Evolutionary conservation across 106 monocot species (phyloP).

Genomic region (Allium fistulosum): DNA sequence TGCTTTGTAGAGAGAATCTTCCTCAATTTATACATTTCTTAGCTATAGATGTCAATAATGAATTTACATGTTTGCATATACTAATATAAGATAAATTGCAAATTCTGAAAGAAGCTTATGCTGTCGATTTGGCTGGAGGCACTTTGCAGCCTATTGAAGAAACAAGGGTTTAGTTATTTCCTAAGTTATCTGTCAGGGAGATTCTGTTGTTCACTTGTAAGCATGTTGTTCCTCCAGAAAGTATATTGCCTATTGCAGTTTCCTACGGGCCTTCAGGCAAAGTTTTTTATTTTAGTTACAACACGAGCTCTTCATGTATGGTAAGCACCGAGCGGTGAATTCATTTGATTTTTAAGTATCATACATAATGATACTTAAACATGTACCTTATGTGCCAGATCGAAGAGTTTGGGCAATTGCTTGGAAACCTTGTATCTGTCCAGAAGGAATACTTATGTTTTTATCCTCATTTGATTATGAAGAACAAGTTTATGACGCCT

Average conservation of each 20-base stretch:
- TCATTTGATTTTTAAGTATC: too few relatives aligned
- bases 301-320: constrained; percentile 51
- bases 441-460: too few relatives aligned
- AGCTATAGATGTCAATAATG: too few relatives aligned
- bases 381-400: constrained; percentile 30
- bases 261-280: constrained; percentile 74
- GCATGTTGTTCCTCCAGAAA: constrained; percentile 93
- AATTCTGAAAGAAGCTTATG: constrained; percentile 54
- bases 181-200: constrained; percentile 34
- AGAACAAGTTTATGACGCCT: too few relatives aligned
- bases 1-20: constrained; percentile 90
- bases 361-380: too few relatives aligned
- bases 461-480: too few relatives aligned
- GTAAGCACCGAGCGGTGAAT: constrained; percentile 21
- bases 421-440: constrained; percentile 74
- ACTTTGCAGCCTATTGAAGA: constrained; percentile 97
- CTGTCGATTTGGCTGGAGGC: constrained; percentile 81
- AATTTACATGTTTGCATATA: too few relatives aligned
- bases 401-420: constrained; percentile 75
- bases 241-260: constrained; percentile 76
- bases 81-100: constrained; percentile 1
- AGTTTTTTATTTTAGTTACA: constrained; percentile 92
- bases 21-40: constrained; percentile 42
- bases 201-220: constrained; percentile 77
- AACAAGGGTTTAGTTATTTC: constrained; percentile 72